These are phyloP conservation scores for Wickerhamiella occidentalis DNA, from an alignment of 805 yeast species.

Conservation along the genomic window DNA sequence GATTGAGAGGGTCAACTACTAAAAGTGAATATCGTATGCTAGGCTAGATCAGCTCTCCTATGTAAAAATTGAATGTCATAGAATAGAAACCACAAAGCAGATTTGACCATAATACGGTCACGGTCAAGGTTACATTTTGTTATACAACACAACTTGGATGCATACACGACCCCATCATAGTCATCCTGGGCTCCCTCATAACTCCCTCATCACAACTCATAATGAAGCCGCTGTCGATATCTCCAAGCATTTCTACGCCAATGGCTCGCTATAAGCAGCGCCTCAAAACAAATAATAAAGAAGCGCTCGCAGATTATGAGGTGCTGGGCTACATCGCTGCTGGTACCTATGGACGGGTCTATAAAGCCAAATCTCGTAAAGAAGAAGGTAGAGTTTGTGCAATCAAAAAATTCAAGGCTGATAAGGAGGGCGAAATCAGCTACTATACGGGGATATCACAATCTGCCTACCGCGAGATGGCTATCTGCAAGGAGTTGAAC, in stretches of 20 bases:
- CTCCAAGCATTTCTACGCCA: constrained; percentile 23
- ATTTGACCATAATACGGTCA: too few relatives aligned
- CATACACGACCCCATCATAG: too few relatives aligned
- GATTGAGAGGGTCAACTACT: constrained; percentile 30
- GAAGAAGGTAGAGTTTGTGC: constrained; percentile 44
- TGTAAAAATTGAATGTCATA: too few relatives aligned
- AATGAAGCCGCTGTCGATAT: constrained; percentile 1
- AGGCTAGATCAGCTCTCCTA: too few relatives aligned
- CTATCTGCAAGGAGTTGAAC: constrained; percentile 74
- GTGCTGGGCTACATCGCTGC: constrained; percentile 95
- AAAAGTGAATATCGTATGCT: too few relatives aligned
- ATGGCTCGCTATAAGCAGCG: constrained; percentile 42
- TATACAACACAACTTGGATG: too few relatives aligned
- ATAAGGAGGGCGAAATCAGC: constrained; percentile 75
- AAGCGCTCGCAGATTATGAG: constrained; percentile 75
- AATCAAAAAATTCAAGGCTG: constrained; percentile 90
- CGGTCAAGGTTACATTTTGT: too few relatives aligned
- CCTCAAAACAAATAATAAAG: constrained; percentile 51
- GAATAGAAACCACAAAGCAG: too few relatives aligned
- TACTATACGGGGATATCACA: constrained; percentile 94
- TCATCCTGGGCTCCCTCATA: too few relatives aligned
- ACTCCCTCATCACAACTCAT: too few relatives aligned
- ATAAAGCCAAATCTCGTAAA: constrained; percentile 58
- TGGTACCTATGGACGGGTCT: constrained; percentile 93
- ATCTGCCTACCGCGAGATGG: constrained; percentile 92